Evolutionary conservation across 495 filamentous ascomycete genomes (phyloP).

Genomic region (Geopyxis carbonaria): DNA sequence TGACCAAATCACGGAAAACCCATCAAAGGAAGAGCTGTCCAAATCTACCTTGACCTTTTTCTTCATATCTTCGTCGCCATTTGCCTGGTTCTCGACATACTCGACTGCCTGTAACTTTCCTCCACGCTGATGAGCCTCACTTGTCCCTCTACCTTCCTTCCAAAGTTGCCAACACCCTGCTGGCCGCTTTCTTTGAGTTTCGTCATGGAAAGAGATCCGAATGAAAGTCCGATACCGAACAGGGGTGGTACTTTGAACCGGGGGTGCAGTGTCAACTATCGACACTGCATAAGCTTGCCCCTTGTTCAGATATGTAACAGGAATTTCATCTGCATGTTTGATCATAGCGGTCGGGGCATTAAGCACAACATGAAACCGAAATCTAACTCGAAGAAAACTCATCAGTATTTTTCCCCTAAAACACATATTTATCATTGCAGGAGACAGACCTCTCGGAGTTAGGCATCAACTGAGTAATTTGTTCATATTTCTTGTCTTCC

Average conservation of each 20-base stretch:
- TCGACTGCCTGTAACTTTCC: conserved; percentile 85
- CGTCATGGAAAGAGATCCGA: conserved; percentile 86
- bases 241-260: conserved; percentile 30
- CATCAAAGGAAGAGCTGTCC: conserved; percentile 72
- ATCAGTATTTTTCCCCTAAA: conserved; percentile 27
- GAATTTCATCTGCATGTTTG: conserved; percentile 68
- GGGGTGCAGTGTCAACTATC: conserved; percentile 51
- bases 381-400: conserved; percentile 41
- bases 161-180: conserved; percentile 82
- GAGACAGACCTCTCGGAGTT: conserved; percentile 31
- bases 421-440: conserved; percentile 29
- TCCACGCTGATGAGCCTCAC: conserved; percentile 73
- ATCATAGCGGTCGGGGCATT: conserved; percentile 97
- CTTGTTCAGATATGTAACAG: conserved; percentile 92
- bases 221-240: conserved; percentile 67
- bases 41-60: conserved; percentile 53
- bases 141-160: conserved; percentile 83
- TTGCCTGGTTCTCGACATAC: conserved; percentile 64
- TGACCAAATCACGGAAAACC: conserved; percentile 80
- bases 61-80: conserved; percentile 49
- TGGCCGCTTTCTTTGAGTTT: conserved; percentile 68
- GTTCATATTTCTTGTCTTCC: conserved; percentile 34
- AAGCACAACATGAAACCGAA: conserved; percentile 76
- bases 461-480: conserved; percentile 30
- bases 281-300: conserved; percentile 77